Evolutionary conservation across 2,329 filamentous ascomycete genomes (phyloP), one percentile per base, ranked within the genome.

Genomic region (Colletotrichum sp.): DNA sequence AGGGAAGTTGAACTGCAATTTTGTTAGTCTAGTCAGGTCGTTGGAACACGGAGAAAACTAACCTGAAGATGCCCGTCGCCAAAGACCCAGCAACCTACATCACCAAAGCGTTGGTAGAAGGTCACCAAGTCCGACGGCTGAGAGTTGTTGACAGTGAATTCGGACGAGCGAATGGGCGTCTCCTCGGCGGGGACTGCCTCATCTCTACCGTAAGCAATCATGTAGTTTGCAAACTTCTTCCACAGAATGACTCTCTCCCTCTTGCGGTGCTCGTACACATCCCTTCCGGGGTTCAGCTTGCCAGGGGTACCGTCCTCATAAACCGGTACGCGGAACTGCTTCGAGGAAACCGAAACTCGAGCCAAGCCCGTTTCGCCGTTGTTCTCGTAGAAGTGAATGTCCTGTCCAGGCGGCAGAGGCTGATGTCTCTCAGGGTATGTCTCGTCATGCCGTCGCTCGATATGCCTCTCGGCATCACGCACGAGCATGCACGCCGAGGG

Each of bases 21-120:
- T 30, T 74, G 79, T 84, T 78, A 84, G 81, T 71, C 27, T 39
- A 32, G n/a, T 60, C 72, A 25, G 44, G 44, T 68, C 19, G n/a
- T 9, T 30, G 8, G 15, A 28, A 34, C 16, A 11, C 8, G 32
- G 19, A 8, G 16, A 19, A 75, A 79, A 79, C 85, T 79, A 86
- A 93, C 92, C 88, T 94, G 94, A 78, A 96, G 89, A 80, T 95
- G 94, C 4, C 95, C 95, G 82, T 96, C 94, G 72, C 91, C 91
- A 80, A 96, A 96, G 66, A 93, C 92, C 94, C 94, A 96, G 84
- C 94, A 94, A 19, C 94, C 94, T 34, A 96, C 94, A 80, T 94
- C 94, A 59, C 94, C 94, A 76, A 95, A 93, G 64, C 94, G 90
- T 85, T 96, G 94, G 82, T 96, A 96, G 79, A 96, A 96, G 2